Evolutionary conservation across 2,329 filamentous ascomycete species (phyloP), one percentile per base, ranked within the genome.

Genomic region (Chrysoporthe deuterocubensis): DNA sequence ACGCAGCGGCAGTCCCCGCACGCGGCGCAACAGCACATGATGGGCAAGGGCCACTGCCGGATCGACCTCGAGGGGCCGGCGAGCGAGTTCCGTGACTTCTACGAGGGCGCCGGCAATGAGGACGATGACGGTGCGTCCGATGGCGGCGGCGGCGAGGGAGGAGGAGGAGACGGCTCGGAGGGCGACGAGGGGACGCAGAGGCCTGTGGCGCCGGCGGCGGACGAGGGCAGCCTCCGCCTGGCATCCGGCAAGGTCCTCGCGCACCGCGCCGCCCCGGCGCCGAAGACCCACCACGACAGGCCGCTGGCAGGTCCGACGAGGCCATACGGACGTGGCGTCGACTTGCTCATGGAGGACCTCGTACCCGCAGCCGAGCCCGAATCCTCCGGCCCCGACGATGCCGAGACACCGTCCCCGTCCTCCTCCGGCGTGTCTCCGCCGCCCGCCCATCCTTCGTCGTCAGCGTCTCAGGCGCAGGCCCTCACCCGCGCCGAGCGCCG

Each of bases 11-110:
- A 74, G 0, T 83, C 80, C 0, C 75, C 77, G 0, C 76, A 83
- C 62, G 85, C 79, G 0, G 80, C 82, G 0, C 83, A 84, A 69
- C 82, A 85, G 46, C 85, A 86, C 65, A 86, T 86, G 84, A 71
- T 75, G 0, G 78, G 75, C 2, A 85, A 83, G 60, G 80, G 82
- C 0, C 65, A 86, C 67, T 86, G 84, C 71, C 78, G 74, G 32
- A 75, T 85, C 48, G 76, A 83, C 42, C 71, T 81, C 0, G 64
- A 74, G 0, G 72, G 74, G 2, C 70, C 76, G 4, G 77, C 75
- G n/a, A 75, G 77, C 0, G 81, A 83, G 54, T 78, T 77, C 14
- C 71, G 74, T 34, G 79, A 82, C 2, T 83, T 83, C 63, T 84
- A 81, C 64, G 76, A 82, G 11, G 57, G 42, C 14, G 37, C 32